Evolutionary conservation across 257 asterid genomes (phyloP), one percentile per base, ranked within the genome.

Genomic region (Coffea canephora): DNA sequence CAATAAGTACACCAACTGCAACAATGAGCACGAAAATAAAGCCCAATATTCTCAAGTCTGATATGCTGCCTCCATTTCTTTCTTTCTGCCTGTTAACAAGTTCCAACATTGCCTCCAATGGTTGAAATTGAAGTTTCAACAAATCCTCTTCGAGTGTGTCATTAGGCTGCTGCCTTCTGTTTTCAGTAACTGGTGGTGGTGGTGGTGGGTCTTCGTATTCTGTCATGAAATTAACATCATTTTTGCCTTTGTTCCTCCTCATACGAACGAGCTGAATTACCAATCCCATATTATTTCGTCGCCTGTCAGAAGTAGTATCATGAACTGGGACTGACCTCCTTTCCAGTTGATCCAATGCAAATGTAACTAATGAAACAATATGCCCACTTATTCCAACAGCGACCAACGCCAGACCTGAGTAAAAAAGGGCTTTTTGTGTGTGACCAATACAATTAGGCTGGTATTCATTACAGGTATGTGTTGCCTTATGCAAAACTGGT

Each of bases 361-460:
- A 83, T 23, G 84, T 64, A 12, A 41, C 68, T 0, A 87, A 67
- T 1, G 90, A 87, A 64, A 83, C 89, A 3, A 31, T 10, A 75
- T 89, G 78, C 4, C 89, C 90, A 6, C 89, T 74, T 1, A 80
- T 68, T 52, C 93, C 93, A 1, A 84, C 76, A 36, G 90, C 89
- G 36, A 87, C 27, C 48, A 87, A 34, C 8, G 88, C 84, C 89
- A 91, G 80, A 34, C 90, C 88, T 0, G 75, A 78, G 75, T 90
- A 89, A 80, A 90, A 86, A 16, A 91, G 82, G 43, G 45, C 84
- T 76, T 82, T 85, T 50, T 91, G 97, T 1, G 87, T 84, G 3
- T 72, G 69, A 0, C 91, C 92, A 36, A 91, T 55, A 81, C 94
- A 90, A 49, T 85, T 69, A 25, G 86, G 75, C 73, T 85, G 34